Base-by-base conservation (phyloP, 352 stramenopile species). In the Globisporangium barbulae region DNA sequence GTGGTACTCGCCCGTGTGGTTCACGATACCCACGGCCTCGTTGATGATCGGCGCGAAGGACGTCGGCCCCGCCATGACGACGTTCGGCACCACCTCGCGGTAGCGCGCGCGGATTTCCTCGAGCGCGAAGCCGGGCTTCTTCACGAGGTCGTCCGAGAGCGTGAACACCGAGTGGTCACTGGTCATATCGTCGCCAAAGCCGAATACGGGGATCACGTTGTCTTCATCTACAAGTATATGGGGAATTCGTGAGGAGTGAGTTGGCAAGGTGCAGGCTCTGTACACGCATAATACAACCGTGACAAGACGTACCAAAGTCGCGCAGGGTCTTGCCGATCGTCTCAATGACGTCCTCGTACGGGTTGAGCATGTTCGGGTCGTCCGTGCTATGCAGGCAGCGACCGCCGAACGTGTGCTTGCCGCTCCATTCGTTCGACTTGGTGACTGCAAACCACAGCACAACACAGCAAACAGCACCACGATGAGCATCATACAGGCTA, bases 391-490 rank as follows among this genome's bases (percentile, higher is more conserved):
- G 88, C 21, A 96, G 75, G 53, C 78, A 83, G 35, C 75, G 73
- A 5, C 85, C 85, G 19, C 65, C 61, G 56, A 96, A 96, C 57
- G 86, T 93, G 53, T 73, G 79, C 59, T 92, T 95, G 53, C 88
- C 88, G 48, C 82, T 96, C 87, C 86, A 96, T 42, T 96, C 85
- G 64, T 95, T 96, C 55, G 84, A 94, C 69, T 94, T 96, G 53
- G 88, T 96, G 72, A 89, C 86, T 95, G 49, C 44, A 54, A 80
- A 76, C 90, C 53, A 31, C 12, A 45, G 42, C 47, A 62, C 58
- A 49, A 13, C n/a, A 19, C 28, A 5, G n/a, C n/a, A 25, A 13
- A 47, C 3, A 42, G 30, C 17, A 25, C 21, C 50, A 44, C 17
- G 13, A n/a, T 57, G 50, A 57, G 30, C 19, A 10, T 22, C 30